Conservation (phyloP, 1,284 basidiomycete genomes). For the Nidula niveotomentosa region DNA sequence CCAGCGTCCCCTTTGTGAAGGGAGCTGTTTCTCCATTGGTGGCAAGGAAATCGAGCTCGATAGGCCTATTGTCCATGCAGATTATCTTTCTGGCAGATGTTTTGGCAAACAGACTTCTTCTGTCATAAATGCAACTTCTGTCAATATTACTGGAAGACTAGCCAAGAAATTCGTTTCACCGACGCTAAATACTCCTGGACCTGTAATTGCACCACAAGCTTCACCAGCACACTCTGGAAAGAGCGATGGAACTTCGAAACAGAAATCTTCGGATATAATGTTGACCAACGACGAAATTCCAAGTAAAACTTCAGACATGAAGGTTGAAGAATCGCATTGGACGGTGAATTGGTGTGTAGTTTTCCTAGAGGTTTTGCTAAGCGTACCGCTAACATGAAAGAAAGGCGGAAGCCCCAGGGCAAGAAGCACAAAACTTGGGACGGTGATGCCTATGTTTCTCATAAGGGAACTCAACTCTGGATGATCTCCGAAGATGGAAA, state of each 20-base stretch:
- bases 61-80: constrained; percentile 47
- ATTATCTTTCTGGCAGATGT: constrained; percentile 65
- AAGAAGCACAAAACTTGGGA: constrained; percentile 93
- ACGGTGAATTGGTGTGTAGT: constrained; percentile 61
- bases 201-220: neutral
- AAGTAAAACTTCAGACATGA: neutral
- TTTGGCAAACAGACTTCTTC: constrained; percentile 41
- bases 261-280: too few species aligned
- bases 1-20: constrained; percentile 40
- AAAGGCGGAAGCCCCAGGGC: constrained; percentile 74
- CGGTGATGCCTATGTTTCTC: constrained; percentile 67
- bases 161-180: constrained; percentile 46
- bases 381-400: neutral
- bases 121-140: constrained; percentile 9
- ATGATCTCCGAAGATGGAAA: constrained; percentile 72
- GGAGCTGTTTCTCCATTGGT: constrained; percentile 58
- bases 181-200: neutral
- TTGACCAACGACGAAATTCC: too few species aligned
- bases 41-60: constrained; percentile 75
- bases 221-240: too few species aligned
- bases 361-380: neutral
- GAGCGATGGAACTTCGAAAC: too few species aligned
- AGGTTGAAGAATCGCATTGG: constrained; percentile 46
- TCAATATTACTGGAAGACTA: neutral
- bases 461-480: constrained; percentile 47